A percentile compares a stretch with the other conserved stretches of the same genome.
These are phyloP conservation scores for Amanita inopinata DNA, from an alignment of 768 basidiomycete genomes.

Conservation along the genomic window DNA sequence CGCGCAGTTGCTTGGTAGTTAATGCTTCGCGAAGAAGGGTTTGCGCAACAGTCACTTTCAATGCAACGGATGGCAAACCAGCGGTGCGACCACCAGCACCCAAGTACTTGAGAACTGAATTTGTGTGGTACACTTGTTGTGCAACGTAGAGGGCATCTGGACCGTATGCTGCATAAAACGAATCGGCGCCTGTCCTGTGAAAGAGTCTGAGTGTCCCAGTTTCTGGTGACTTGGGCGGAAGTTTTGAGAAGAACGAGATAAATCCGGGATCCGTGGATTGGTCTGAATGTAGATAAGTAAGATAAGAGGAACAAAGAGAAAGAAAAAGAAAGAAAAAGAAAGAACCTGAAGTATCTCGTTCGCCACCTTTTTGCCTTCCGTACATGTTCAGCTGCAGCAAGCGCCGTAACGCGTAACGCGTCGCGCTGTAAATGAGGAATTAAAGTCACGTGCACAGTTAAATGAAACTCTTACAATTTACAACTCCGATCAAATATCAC, in stretches of 20 bases:
- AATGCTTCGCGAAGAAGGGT: slow-evolving; percentile 80
- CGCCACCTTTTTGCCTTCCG: too few relatives aligned
- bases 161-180: slow-evolving; percentile 86
- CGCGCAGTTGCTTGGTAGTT: slow-evolving; percentile 79
- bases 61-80: slow-evolving; percentile 66
- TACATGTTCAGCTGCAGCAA: too few relatives aligned
- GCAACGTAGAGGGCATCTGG: slow-evolving; percentile 85
- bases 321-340: background rate
- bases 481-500: too few relatives aligned
- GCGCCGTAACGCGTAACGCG: too few relatives aligned
- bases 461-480: too few relatives aligned
- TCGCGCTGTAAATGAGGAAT: too few relatives aligned
- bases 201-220: slow-evolving; percentile 85
- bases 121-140: slow-evolving; percentile 73
- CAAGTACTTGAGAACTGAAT: slow-evolving; percentile 87
- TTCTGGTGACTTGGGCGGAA: slow-evolving; percentile 60
- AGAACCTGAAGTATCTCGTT: slow-evolving; percentile 14
- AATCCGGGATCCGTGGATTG: slow-evolving; percentile 73
- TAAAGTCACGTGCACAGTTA: too few relatives aligned
- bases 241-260: slow-evolving; percentile 52
- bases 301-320: background rate
- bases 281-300: slow-evolving; percentile 26
- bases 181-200: slow-evolving; percentile 46
- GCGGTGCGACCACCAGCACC: slow-evolving; percentile 51
- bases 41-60: slow-evolving; percentile 72